These are phyloP conservation scores for Rhizophagus prolifer DNA, from an alignment of 192 early-diverging fungal species.

Conservation along the genomic window DNA sequence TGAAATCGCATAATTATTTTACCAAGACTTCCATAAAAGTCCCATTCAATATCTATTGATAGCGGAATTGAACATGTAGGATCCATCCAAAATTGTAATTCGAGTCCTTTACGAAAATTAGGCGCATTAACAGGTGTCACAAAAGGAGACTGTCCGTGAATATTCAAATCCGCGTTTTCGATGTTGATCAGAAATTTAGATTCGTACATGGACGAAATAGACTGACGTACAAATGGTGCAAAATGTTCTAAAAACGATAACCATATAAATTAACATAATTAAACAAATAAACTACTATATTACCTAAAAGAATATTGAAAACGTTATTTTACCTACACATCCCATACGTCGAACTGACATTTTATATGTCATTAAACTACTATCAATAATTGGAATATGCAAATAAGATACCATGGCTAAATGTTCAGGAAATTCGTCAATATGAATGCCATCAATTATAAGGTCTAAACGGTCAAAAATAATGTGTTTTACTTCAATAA, in stretches of 20 bases:
- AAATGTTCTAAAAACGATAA: slow-evolving; percentile 39
- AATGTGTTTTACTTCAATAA: background rate
- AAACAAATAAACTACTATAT: background rate
- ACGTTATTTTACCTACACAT: slow-evolving; percentile 33
- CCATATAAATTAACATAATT: background rate
- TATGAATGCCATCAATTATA: slow-evolving; percentile 31
- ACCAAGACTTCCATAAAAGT: slow-evolving; percentile 71
- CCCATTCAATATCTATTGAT: slow-evolving; percentile 50
- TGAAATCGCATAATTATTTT: slow-evolving; percentile 69
- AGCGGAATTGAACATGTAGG: slow-evolving; percentile 47
- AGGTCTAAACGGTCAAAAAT: slow-evolving; percentile 27
- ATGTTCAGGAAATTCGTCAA: slow-evolving; percentile 22
- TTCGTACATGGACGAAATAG: slow-evolving; percentile 54
- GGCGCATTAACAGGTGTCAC: slow-evolving; percentile 24
- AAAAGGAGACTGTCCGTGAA: slow-evolving; percentile 54
- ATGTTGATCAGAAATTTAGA: slow-evolving; percentile 55
- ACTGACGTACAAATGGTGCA: slow-evolving; percentile 52
- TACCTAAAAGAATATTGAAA: background rate
- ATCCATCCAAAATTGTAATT: slow-evolving; percentile 55
- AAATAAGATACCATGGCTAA: slow-evolving; percentile 40
- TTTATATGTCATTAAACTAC: slow-evolving; percentile 50
- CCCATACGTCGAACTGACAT: slow-evolving; percentile 41
- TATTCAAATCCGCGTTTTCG: slow-evolving; percentile 42
- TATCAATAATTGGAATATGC: slow-evolving; percentile 52
- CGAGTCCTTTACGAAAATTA: slow-evolving; percentile 39